Evolutionary conservation across 2,329 filamentous ascomycete genomes (phyloP), one percentile per base, ranked within the genome.

Genomic region (Dothideomycetes sp.): DNA sequence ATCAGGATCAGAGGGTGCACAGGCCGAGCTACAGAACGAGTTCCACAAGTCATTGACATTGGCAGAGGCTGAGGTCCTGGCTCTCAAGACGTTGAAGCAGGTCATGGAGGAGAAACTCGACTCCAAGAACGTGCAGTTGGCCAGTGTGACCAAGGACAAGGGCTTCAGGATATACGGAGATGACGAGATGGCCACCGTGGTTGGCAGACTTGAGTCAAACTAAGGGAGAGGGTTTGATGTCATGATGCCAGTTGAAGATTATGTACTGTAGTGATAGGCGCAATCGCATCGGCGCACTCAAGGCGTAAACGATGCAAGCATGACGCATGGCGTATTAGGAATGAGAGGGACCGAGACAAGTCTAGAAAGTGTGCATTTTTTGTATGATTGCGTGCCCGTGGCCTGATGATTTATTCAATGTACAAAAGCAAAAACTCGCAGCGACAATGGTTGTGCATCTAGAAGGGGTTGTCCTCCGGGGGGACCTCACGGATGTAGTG

Each of bases 21-120:
- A 98, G 67, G 91, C 91, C 25, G 91, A 98, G 69, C 70, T 98
- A 58, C 91, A 98, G 68, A 95, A 94, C 59, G 89, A 96, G 69
- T 98, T 95, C 60, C 91, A 98, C 72, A 94, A 93, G 76, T 96
- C 89, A 44, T 74, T 98, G 49, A 94, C 88, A 29, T 80, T 98
- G 48, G 71, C 76, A 43, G 91, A 98, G 60, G 91, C 91, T 44
- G 91, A 98, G 70, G 91, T 88, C 3, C 70, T 98, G 51, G 88
- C 94, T 37, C 72, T 98, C 58, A 96, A 96, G 78, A 98, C 91
- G 25, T 66, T 98, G 63, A 98, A 96, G 76, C 91, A 98, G 69
- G 91, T 98, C 53, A 98, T 98, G 91, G 91, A 98, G 69, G 91
- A 98, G 78, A 98, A 98, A 72, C 74, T 98, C 46, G 91, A 98